Evolutionary conservation across 768 basidiomycete genomes (phyloP).

Genomic region (Boletus rufocinnamomeus): DNA sequence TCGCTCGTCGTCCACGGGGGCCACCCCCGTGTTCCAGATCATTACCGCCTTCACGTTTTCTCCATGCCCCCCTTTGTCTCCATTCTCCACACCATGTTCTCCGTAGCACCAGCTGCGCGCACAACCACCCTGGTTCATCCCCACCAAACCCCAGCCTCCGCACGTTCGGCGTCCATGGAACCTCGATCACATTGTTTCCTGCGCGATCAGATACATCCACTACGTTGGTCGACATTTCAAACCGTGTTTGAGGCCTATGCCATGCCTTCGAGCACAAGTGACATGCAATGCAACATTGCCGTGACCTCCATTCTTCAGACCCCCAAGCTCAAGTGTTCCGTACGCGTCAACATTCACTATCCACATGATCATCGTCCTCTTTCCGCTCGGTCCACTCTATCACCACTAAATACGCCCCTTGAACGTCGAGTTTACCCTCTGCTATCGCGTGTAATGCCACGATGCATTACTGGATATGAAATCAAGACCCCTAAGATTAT

Average conservation of each 20-base stretch:
- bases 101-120: conserved; percentile 16
- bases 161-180: conserved; percentile 3
- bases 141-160: conserved; percentile 12
- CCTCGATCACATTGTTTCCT: conserved; percentile 4
- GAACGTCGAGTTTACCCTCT: conserved; percentile 14
- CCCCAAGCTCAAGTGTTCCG: conserved; percentile 3
- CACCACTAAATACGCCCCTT: conserved; percentile 18
- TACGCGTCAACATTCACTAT: background rate
- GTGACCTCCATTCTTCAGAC: conserved; percentile 16
- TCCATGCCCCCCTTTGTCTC: conserved; percentile 20
- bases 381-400: conserved; percentile 23
- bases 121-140: conserved; percentile 13
- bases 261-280: conserved; percentile 11
- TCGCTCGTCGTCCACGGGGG: conserved; percentile 6
- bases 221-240: background rate
- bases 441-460: conserved; percentile 17
- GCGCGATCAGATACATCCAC: conserved; percentile 24
- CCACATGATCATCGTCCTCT: conserved; percentile 13
- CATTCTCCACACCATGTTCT: conserved; percentile 19
- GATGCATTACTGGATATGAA: conserved; percentile 32
- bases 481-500: conserved; percentile 29
- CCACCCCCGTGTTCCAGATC: conserved; percentile 10
- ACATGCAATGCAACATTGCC: conserved; percentile 16
- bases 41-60: conserved; percentile 30
- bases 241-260: conserved; percentile 9